Evolutionary conservation across 768 basidiomycete species (phyloP).

Genomic region (Macrolepiota fuliginosa): DNA sequence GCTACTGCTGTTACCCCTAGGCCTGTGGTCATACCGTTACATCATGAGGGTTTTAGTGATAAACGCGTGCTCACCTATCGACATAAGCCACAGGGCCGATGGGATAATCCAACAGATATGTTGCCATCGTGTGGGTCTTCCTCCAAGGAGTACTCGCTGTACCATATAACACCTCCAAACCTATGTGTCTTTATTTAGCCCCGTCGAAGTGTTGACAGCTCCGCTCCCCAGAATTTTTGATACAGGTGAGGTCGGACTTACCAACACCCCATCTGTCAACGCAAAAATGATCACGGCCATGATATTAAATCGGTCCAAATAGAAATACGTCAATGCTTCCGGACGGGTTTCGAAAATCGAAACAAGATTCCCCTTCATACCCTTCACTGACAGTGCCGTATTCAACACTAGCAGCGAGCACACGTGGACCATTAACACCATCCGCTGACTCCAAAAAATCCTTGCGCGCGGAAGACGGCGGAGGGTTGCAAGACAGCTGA

Average conservation of each 20-base stretch:
- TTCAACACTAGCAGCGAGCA: background rate
- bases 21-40: background rate
- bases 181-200: background rate
- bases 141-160: background rate
- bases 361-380: background rate
- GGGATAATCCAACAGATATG: slow-evolving; percentile 1
- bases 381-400: background rate
- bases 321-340: background rate
- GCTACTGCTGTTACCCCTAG: background rate
- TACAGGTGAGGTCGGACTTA: background rate
- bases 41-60: too few relatives aligned
- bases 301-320: background rate
- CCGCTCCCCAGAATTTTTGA: background rate
- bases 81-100: background rate
- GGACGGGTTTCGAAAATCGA: background rate
- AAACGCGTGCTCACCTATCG: background rate
- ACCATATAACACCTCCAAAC: slow-evolving; percentile 12
- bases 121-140: background rate
- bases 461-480: background rate
- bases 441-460: background rate
- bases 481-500: background rate
- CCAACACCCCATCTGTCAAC: slow-evolving; percentile 4
- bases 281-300: background rate
- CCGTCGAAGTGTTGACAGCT: too few relatives aligned
- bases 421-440: background rate